These are phyloP conservation scores for Rosa lucieae DNA, from an alignment of 306 rosid genomes.

Conservation along the genomic window DNA sequence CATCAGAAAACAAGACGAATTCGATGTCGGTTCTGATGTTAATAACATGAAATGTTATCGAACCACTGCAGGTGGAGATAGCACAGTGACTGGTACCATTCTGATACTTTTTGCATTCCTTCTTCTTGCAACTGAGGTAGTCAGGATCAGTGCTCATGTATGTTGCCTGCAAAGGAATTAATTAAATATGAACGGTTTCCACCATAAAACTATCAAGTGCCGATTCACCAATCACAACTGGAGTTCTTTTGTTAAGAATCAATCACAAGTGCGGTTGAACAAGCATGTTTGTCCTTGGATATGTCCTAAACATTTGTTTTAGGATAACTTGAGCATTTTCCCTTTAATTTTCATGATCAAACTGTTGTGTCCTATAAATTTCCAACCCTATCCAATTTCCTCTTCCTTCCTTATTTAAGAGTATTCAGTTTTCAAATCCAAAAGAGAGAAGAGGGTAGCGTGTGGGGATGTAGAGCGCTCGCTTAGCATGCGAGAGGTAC, in stretches of 20 bases:
- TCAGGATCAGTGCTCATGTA: conserved; percentile 56
- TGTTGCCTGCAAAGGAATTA: conserved; percentile 46
- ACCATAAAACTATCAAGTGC: not conserved
- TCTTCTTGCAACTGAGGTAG: conserved; percentile 64
- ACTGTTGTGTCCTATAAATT: no score
- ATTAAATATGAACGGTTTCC: not conserved
- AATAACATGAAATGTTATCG: conserved; percentile 70
- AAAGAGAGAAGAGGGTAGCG: no score
- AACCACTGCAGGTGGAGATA: conserved; percentile 52
- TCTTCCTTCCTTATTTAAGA: no score
- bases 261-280: not conserved
- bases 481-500: conserved; percentile 97
- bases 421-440: no score
- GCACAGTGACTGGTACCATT: conserved; percentile 31
- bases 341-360: no score
- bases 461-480: conserved; percentile 86
- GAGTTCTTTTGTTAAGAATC: no score
- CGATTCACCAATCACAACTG: not conserved
- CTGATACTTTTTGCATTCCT: conserved; percentile 37
- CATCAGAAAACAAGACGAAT: conserved; percentile 67
- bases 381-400: no score
- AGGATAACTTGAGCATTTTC: no score
- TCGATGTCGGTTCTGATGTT: conserved; percentile 84
- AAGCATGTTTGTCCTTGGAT: no score
- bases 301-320: no score